phyloP scores from a whole-genome alignment of 2,329 filamentous ascomycete genomes.

The Lasiodiplodia citricola region DNA sequence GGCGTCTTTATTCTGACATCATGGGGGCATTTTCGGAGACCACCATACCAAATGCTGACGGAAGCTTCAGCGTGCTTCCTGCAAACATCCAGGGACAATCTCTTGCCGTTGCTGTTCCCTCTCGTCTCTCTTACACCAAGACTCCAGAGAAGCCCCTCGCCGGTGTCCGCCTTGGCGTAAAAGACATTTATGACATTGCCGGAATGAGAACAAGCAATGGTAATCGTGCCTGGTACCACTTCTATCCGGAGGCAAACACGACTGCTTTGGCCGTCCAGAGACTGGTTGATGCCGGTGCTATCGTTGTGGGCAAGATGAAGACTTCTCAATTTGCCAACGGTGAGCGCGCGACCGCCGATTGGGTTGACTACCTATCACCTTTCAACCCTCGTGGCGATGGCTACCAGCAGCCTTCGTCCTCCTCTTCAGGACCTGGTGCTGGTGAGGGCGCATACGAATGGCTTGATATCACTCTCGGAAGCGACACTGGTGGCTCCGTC shows the following conservation, averaged over 20 bases:
- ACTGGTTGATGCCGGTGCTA: slow-evolving; percentile 65
- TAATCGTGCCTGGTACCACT: slow-evolving; percentile 62
- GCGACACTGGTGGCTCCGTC: slow-evolving; percentile 58
- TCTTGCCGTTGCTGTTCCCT: slow-evolving; percentile 61
- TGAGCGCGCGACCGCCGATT: slow-evolving; percentile 57
- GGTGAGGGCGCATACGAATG: slow-evolving; percentile 53
- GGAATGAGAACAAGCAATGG: slow-evolving; percentile 63
- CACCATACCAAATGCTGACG: slow-evolving; percentile 44
- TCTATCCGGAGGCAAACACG: slow-evolving; percentile 54
- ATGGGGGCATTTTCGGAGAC: slow-evolving; percentile 58
- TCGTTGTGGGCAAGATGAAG: slow-evolving; percentile 54
- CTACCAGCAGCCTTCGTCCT: slow-evolving; percentile 54
- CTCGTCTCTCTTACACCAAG: slow-evolving; percentile 63
- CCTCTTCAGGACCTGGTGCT: slow-evolving; percentile 54
- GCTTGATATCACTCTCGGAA: slow-evolving; percentile 58
- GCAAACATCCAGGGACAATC: slow-evolving; percentile 51
- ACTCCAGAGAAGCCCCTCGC: slow-evolving; percentile 62
- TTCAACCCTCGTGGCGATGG: slow-evolving; percentile 54
- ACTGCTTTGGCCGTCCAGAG: slow-evolving; percentile 60
- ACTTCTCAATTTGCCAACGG: slow-evolving; percentile 54
- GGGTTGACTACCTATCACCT: slow-evolving; percentile 51
- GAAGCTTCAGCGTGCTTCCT: slow-evolving; percentile 51
- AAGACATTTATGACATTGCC: slow-evolving; percentile 66
- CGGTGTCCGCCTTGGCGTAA: slow-evolving; percentile 66
- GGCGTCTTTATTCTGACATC: slow-evolving; percentile 56